Evolutionary conservation across 495 filamentous ascomycete species (phyloP).

Genomic region (Neurospora terricola): DNA sequence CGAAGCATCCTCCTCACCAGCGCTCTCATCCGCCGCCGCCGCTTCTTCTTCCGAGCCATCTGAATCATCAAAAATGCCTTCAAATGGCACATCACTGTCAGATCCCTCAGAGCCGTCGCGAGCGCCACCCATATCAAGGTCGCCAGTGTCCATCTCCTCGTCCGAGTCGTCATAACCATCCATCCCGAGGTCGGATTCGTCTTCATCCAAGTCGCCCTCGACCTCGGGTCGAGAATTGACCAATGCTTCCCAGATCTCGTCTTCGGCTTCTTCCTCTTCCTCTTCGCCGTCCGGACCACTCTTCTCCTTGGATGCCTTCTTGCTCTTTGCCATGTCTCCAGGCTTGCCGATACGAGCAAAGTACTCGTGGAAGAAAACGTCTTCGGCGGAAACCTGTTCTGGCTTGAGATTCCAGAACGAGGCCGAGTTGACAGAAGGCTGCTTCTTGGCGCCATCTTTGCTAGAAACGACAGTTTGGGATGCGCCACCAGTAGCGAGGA

Average conservation of each 20-base stretch:
- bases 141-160: conserved; percentile 35
- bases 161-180: conserved; percentile 36
- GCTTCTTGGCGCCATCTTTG: conserved; percentile 36
- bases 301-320: conserved; percentile 42
- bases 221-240: conserved; percentile 50
- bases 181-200: conserved; percentile 42
- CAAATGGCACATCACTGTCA: conserved; percentile 32
- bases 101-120: conserved; percentile 31
- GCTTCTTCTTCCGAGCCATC: conserved; percentile 22
- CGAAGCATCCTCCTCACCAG: conserved; percentile 12
- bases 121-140: conserved; percentile 10
- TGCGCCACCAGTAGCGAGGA: conserved; percentile 53
- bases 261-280: conserved; percentile 45
- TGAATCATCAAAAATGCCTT: conserved; percentile 33
- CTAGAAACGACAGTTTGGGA: conserved; percentile 55
- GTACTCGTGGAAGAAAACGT: conserved; percentile 97
- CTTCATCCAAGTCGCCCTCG: conserved; percentile 43
- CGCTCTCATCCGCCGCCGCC: conserved; percentile 23
- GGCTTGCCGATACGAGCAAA: conserved; percentile 71
- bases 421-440: conserved; percentile 65
- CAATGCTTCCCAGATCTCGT: conserved; percentile 90
- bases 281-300: conserved; percentile 7
- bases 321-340: conserved; percentile 40
- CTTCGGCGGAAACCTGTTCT: conserved; percentile 79
- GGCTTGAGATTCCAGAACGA: conserved; percentile 84